phyloP scores from a whole-genome alignment of 345 rosid species.

The Stellera chamaejasme region DNA sequence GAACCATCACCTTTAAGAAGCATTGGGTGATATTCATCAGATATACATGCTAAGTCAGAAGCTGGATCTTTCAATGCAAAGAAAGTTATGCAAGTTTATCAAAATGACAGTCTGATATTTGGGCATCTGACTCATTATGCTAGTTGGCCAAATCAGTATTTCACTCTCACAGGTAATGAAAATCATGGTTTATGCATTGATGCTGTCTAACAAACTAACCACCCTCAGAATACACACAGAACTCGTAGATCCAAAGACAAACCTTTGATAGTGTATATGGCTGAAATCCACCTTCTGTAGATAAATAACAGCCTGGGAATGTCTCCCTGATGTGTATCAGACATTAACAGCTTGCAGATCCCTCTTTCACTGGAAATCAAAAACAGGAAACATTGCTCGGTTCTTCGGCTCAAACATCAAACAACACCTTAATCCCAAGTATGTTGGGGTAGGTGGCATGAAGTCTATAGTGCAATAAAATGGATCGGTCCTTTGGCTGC shows the following conservation, averaged over 20 bases:
- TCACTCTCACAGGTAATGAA: background rate
- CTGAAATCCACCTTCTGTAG: constrained; percentile 67
- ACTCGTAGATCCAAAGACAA: background rate
- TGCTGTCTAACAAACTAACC: background rate
- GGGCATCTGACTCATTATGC: no score
- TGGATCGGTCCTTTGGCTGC: no score
- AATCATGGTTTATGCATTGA: background rate
- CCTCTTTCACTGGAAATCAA: constrained; percentile 29
- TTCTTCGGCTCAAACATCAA: background rate
- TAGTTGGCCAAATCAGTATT: no score
- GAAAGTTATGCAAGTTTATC: background rate
- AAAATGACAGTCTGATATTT: no score
- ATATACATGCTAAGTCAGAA: background rate
- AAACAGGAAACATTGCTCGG: background rate
- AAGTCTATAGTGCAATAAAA: background rate
- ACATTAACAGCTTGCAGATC: constrained; percentile 45
- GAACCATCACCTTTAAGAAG: constrained; percentile 47
- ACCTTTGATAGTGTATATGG: constrained; percentile 59
- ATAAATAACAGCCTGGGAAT: constrained; percentile 60
- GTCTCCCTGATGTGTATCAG: constrained; percentile 66
- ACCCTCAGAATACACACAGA: background rate
- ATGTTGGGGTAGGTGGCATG: background rate
- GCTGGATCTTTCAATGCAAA: background rate
- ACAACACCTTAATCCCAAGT: background rate
- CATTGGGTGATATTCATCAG: background rate